Percentiles rank a stretch among this genome's conserved stretches.
Conservation (phyloP, 106 monocot genomes). For the Ottelia alismoides region DNA sequence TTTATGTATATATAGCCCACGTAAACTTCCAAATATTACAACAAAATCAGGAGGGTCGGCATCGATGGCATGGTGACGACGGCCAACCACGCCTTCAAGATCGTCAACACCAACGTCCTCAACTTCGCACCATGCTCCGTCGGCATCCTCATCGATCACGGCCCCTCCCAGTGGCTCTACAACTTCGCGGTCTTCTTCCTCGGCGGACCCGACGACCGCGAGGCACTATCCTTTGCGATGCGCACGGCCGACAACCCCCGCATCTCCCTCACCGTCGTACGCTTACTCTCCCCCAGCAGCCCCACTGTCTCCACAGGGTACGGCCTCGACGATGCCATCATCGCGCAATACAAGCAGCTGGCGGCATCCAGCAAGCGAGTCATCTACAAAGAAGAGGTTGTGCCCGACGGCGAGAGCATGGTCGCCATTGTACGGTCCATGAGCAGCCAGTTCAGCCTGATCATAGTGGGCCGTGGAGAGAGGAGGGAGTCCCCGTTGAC, state of each 20-base stretch:
- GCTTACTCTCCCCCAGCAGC: slow-evolving; percentile 27
- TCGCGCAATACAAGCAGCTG: no score
- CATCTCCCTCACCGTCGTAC: slow-evolving; percentile 34
- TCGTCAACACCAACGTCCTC: slow-evolving; percentile 34
- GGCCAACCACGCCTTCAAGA: slow-evolving; percentile 2
- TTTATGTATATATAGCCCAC: no score
- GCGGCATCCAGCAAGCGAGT: slow-evolving; percentile 26
- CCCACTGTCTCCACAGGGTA: no score
- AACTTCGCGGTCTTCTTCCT: slow-evolving; percentile 48
- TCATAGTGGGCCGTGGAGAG: slow-evolving; percentile 48
- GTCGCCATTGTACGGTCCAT: slow-evolving; percentile 33
- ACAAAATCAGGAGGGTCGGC: not conserved
- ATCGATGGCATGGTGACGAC: slow-evolving; percentile 6
- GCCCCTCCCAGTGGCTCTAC: slow-evolving; percentile 9
- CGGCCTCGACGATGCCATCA: no score
- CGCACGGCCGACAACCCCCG: slow-evolving; percentile 30
- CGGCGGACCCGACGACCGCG: slow-evolving; percentile 66
- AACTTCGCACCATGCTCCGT: slow-evolving; percentile 49
- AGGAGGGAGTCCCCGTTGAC: slow-evolving; percentile 26
- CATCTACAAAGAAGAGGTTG: slow-evolving; percentile 39
- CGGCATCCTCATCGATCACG: slow-evolving; percentile 20
- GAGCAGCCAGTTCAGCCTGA: slow-evolving; percentile 26
- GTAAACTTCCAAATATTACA: no score
- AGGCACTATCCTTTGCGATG: slow-evolving; percentile 42
- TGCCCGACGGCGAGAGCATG: slow-evolving; percentile 36